These are phyloP conservation scores for Inonotus hispidus DNA, from an alignment of 1,284 basidiomycete species.

Conservation along the genomic window DNA sequence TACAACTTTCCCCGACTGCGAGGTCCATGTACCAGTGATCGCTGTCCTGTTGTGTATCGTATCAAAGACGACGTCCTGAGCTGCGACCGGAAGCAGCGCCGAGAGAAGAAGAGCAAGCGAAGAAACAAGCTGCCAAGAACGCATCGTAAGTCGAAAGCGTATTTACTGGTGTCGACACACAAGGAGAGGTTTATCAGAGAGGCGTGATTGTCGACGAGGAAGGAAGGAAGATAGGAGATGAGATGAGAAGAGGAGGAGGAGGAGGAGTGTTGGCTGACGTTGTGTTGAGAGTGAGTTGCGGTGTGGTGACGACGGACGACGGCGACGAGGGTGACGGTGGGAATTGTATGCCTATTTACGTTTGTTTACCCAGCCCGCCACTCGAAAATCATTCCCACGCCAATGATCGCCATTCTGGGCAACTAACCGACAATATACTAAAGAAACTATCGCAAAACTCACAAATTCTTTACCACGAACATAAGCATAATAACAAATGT, in stretches of 20 bases:
- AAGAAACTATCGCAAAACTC: neutral
- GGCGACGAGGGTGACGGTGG: constrained; percentile 3
- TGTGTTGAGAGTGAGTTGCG: neutral
- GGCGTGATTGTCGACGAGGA: neutral
- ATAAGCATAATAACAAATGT: too few species aligned
- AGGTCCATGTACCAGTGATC: constrained; percentile 80
- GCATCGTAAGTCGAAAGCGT: neutral
- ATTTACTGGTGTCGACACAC: neutral
- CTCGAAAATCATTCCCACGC: constrained; percentile 3
- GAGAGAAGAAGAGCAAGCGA: constrained; percentile 34
- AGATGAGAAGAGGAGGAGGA: neutral
- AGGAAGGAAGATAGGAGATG: neutral
- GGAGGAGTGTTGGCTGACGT: neutral
- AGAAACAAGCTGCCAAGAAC: constrained; percentile 18
- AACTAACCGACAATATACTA: neutral
- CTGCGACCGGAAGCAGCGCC: constrained; percentile 32
- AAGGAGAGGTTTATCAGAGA: neutral
- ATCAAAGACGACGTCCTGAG: constrained; percentile 33
- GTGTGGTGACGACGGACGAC: constrained; percentile 9
- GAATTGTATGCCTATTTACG: neutral
- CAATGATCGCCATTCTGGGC: neutral
- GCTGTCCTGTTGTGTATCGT: constrained; percentile 53
- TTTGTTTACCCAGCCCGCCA: constrained; percentile 11
- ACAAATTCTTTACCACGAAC: too few species aligned
- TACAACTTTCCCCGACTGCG: constrained; percentile 66